Evolutionary conservation across 169 alveolate species (phyloP), one percentile per base, ranked within the genome.

Genomic region (Fabrea salina): DNA sequence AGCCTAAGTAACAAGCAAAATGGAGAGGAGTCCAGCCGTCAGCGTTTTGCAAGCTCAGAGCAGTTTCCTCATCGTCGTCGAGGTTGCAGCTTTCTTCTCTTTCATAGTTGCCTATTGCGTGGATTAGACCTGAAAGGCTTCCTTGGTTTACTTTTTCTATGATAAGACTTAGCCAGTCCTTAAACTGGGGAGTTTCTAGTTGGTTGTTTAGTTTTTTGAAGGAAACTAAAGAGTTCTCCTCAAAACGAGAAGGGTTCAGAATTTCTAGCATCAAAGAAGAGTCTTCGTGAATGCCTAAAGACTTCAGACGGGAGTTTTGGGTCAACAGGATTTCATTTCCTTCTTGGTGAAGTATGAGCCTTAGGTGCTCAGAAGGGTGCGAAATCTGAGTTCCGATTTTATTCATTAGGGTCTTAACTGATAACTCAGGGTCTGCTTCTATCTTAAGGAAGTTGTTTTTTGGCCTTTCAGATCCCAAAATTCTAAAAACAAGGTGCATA

Each of bases 11-110:
- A 3, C 75, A 61, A 2, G 75, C 49, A 4, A 16, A 37, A 37
- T 61, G 75, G 1, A 61, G n/a, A 16, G 27, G 27, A 30, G 75
- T 61, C n/a, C 54, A 61, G 22, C 75, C 75, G 13, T 61, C 53
- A 16, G 25, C 54, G 27, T 33, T 33, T 16, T 44, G 25, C 22
- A 22, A 13, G 54, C 54, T 33, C 13, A 61, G 54, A 32, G 37
- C 13, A 27, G 27, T 53, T 30, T 37, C 53, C n/a, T 61, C 75
- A 32, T 30, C 44, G 3, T 61, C 53, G 13, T 32, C 16, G 3
- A 61, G n/a, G 8, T 37, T 37, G 8, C 54, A n/a, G 37, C 27
- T 32, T 37, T 33, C 53, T 3, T 61, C 75, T 25, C 54, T n/a
- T 16, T 61, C 75, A 27, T 61, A 61, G n/a, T 61, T 53, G 8